Evolutionary conservation across 108 stramenopile genomes (phyloP).

Genomic region (Hondaea fermentalgiana): DNA sequence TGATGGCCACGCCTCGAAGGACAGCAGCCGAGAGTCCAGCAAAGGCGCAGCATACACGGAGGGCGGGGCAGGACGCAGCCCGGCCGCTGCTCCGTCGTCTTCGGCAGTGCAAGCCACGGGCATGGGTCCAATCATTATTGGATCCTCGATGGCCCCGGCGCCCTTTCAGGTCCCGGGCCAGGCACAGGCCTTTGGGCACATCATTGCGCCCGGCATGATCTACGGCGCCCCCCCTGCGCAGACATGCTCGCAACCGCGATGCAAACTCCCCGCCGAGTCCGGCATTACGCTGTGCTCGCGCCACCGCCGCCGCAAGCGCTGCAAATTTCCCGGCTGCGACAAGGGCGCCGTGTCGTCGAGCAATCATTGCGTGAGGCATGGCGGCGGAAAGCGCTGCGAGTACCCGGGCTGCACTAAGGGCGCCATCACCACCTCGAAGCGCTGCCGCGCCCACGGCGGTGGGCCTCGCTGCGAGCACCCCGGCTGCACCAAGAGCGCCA

Average conservation of each 20-base stretch:
- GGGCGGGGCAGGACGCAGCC: too few species aligned
- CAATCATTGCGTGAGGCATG: background rate
- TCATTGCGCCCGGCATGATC: background rate
- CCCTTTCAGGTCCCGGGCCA: background rate
- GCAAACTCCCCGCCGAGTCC: background rate
- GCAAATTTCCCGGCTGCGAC: background rate
- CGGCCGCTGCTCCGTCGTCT: background rate
- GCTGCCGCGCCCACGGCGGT: slow-evolving; percentile 5
- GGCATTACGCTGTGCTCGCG: background rate
- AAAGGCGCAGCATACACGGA: too few species aligned
- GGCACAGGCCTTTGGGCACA: background rate
- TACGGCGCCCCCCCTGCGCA: background rate
- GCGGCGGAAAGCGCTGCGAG: background rate
- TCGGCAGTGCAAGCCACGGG: background rate
- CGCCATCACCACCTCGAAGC: background rate
- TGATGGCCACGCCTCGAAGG: too few species aligned
- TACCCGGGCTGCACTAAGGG: background rate
- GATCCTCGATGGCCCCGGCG: too few species aligned
- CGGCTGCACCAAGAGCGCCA: background rate
- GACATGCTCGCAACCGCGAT: background rate
- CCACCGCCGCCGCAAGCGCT: background rate
- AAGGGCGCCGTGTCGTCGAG: background rate
- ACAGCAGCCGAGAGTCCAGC: too few species aligned
- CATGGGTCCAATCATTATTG: background rate
- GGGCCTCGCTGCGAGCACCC: background rate